Conservation (phyloP, 345 rosid species). For the Clarkia xantiana region DNA sequence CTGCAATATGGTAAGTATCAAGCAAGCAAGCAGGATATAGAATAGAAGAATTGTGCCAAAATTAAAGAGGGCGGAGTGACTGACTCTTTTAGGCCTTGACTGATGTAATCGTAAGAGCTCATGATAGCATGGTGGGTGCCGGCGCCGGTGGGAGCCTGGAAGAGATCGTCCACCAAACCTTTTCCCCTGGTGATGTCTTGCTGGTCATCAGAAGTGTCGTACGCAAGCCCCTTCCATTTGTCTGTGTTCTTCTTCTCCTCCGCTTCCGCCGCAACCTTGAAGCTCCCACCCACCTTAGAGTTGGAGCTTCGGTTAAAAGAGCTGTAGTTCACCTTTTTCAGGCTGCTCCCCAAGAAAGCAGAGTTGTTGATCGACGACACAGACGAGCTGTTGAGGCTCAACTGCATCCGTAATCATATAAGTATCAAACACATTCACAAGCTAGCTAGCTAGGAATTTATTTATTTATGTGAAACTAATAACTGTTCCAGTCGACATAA, state of each 20-base stretch:
- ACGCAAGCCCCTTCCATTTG: constrained; percentile 13
- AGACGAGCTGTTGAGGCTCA: constrained; percentile 12
- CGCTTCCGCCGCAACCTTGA: constrained; percentile 13
- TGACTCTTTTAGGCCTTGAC: constrained; percentile 13
- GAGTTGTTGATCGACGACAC: constrained; percentile 9
- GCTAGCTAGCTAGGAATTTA: no score
- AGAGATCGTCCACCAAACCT: constrained; percentile 18
- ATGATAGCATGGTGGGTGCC: constrained; percentile 15
- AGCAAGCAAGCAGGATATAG: no score
- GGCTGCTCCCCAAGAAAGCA: constrained; percentile 9
- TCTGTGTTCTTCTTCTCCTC: constrained; percentile 9
- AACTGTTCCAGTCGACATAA: no score
- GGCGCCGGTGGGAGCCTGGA: constrained; percentile 11
- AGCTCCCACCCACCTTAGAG: constrained; percentile 6
- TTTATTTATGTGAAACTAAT: no score
- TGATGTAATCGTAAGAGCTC: constrained; percentile 16
- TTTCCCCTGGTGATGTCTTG: constrained; percentile 19
- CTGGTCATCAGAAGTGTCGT: constrained; percentile 15
- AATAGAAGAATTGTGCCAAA: no score
- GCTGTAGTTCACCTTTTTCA: constrained; percentile 13
- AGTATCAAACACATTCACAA: no score
- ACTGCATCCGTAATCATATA: no score
- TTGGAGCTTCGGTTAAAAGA: constrained; percentile 5
- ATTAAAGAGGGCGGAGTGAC: no score
- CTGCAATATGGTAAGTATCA: no score